Evolutionary conservation across 805 yeast genomes (phyloP), one percentile per base, ranked within the genome.

Genomic region (Nakazawaea pomicola): DNA sequence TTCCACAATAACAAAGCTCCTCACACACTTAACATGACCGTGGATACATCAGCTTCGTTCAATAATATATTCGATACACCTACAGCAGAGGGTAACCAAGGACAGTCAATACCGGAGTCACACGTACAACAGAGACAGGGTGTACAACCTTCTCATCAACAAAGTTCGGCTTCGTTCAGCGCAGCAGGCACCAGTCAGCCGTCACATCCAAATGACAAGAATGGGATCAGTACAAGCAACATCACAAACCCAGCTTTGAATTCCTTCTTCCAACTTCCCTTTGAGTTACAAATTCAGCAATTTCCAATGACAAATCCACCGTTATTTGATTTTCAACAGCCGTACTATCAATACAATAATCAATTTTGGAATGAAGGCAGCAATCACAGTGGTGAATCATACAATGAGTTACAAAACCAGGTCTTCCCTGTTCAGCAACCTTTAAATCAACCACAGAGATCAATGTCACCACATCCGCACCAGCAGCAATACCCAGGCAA

Each of bases 261-360:
- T 27, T 37, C 41, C 4, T 42, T 42, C 18, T 42, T 42, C 41
- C 45, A 42, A 23, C 18, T 42, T 19, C 45, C 45, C 6, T 42
- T 42, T 21, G 45, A 42, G 19, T 28, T 42, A 20, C 45, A 42
- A 37, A 28, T 61, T 29, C 67, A 62, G 38, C 61, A 54, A 35
- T 60, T 62, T 36, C 46, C 61, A 16, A 38, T 60, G 18, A 60
- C 62, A 14, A 62, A 62, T 37, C 67, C 67, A 2, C 67, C 67
- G 3, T 36, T 62, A 4, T 46, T 60, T 18, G 67, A 62, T 36
- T 58, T 54, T 25, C 46, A 45, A 27, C 33, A 36, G n/a, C 40
- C 46, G 6, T 37, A 29, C n/a, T 43, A 34, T 17, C 11, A 28
- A 27, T 18, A 40, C 25, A 12, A 37, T 33, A 36, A 31, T 21